These are phyloP conservation scores for Chaetothyriales sp. DNA, from an alignment of 2,329 filamentous ascomycete genomes.

Conservation along the genomic window DNA sequence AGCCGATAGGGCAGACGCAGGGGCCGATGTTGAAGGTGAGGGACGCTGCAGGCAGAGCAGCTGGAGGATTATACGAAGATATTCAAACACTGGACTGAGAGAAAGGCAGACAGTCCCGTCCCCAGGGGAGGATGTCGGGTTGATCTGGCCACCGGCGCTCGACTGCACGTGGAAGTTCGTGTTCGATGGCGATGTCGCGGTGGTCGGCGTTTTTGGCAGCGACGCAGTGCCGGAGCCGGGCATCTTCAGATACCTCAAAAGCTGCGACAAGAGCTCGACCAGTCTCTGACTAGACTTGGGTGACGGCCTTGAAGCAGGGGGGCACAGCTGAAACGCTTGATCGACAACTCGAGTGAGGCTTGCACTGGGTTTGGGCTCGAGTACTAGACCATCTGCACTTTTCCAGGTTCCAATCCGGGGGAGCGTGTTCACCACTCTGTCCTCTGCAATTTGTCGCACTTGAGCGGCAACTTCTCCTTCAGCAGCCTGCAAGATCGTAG, in stretches of 20 bases:
- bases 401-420: not conserved
- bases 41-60: conserved; percentile 13
- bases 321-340: conserved; percentile 10
- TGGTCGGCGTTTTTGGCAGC: not conserved
- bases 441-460: conserved; percentile 28
- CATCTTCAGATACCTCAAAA: conserved; percentile 7
- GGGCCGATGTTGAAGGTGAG: not conserved
- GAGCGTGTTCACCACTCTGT: conserved; percentile 23
- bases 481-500: conserved; percentile 5
- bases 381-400: conserved; percentile 2
- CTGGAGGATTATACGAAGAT: conserved; percentile 10
- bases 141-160: not conserved
- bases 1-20: conserved; percentile 1
- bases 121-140: not conserved
- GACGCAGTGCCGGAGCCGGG: not conserved
- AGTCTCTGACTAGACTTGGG: conserved; percentile 8
- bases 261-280: conserved; percentile 12
- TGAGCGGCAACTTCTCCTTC: conserved; percentile 15
- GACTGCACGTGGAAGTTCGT: not conserved
- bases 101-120: not conserved
- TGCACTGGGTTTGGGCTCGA: conserved; percentile 3
- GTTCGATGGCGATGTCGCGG: conserved; percentile 3
- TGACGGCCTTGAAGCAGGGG: conserved; percentile 5
- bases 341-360: conserved; percentile 1
- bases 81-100: conserved; percentile 4